phyloP scores from a whole-genome alignment of 139 green algal genomes.

The Coccomyxa sp. region DNA sequence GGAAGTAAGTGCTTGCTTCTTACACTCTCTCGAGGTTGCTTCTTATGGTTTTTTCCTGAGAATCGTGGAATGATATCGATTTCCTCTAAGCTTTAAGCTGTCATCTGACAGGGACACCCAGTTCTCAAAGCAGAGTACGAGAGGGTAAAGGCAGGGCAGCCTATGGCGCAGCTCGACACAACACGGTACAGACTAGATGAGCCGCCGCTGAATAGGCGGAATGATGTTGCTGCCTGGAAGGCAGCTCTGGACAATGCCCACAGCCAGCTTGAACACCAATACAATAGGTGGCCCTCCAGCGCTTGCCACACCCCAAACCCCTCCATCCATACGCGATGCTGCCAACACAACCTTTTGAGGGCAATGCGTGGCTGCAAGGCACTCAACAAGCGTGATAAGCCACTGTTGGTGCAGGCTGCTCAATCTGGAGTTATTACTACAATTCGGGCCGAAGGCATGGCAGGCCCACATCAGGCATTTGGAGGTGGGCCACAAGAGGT shows the following conservation, averaged over 20 bases:
- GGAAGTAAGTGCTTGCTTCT: constrained; percentile 16
- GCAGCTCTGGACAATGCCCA: constrained; percentile 64
- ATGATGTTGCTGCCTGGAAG: constrained; percentile 55
- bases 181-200: constrained; percentile 58
- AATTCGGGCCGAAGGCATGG: constrained; percentile 64
- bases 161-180: constrained; percentile 58
- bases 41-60: not conserved
- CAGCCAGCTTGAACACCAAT: constrained; percentile 78
- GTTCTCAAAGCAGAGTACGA: constrained; percentile 52
- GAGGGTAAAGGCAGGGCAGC: constrained; percentile 26
- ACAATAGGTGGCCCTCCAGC: constrained; percentile 27
- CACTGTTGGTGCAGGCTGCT: constrained; percentile 34
- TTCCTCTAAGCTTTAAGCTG: not conserved
- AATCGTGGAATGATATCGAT: not conserved
- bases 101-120: constrained; percentile 32
- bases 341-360: not conserved
- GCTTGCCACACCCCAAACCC: not conserved
- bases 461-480: constrained; percentile 43
- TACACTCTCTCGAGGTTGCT: not conserved
- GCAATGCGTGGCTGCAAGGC: not conserved
- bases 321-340: too few species aligned
- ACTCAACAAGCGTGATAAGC: not conserved
- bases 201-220: constrained; percentile 36
- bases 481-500: constrained; percentile 17
- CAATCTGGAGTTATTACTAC: constrained; percentile 78